Conservation (phyloP, 108 stramenopile genomes). For the Cyclostephanos invisitatus region DNA sequence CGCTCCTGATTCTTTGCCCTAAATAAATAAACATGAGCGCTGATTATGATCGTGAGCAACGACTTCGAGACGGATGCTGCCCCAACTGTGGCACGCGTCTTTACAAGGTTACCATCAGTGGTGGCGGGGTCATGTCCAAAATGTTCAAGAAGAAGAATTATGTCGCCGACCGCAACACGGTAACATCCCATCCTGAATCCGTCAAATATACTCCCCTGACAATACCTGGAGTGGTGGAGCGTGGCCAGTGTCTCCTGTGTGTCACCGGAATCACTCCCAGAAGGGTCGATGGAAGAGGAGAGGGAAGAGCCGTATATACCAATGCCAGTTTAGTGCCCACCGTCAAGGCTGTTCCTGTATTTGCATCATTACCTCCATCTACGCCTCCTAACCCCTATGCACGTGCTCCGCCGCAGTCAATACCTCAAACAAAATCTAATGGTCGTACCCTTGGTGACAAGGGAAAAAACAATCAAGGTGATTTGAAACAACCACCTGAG, state of each 20-base stretch:
- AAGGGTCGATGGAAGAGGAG: not conserved
- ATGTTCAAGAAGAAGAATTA: slow-evolving; percentile 21
- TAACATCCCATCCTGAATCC: not conserved
- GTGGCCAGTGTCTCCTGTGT: slow-evolving; percentile 57
- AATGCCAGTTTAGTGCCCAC: slow-evolving; percentile 4
- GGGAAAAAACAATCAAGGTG: not conserved
- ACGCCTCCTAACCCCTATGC: not conserved
- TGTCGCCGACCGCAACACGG: not conserved
- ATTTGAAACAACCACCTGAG: slow-evolving; percentile 13
- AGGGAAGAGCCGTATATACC: not conserved
- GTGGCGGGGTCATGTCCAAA: slow-evolving; percentile 12
- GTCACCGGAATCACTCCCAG: not conserved
- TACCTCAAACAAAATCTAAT: slow-evolving; percentile 1
- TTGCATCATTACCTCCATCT: not conserved
- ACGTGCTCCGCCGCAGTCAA: not conserved
- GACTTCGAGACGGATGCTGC: slow-evolving; percentile 38
- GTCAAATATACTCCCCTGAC: slow-evolving; percentile 44
- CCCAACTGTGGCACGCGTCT: slow-evolving; percentile 50
- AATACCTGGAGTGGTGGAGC: slow-evolving; percentile 45
- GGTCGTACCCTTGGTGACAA: not conserved
- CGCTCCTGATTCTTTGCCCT: too few species aligned
- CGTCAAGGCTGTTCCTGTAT: slow-evolving; percentile 26
- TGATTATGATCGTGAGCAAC: slow-evolving; percentile 25
- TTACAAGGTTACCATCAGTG: slow-evolving; percentile 23
- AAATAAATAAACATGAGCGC: not conserved